Evolutionary conservation across 2,329 filamentous ascomycete genomes (phyloP), one percentile per base, ranked within the genome.

Genomic region (Huntiella omanensis): DNA sequence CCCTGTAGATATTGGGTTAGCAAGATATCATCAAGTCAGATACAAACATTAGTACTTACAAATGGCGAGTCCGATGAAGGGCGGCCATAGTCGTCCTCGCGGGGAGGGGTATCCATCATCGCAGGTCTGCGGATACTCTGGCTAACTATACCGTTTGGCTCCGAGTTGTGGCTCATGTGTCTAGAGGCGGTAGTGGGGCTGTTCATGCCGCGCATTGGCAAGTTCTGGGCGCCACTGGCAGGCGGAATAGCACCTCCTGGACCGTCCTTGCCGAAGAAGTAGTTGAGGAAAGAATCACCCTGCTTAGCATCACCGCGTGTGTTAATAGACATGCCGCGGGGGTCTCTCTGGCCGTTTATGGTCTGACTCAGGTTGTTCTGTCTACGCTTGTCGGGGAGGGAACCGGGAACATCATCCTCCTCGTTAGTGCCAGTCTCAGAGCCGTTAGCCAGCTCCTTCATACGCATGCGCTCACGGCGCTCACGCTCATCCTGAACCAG

Each of bases 261-360:
- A 40, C 83, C 83, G 51, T 98, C 91, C 59, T 98, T 96, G 55
- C 91, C 87, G 57, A 98, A 98, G 64, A 98, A 98, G 63, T 98
- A 98, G 63, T 88, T 96, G 51, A 98, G 63, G 68, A 98, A 98
- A 1, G 86, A 92, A 63, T 98, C 91, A 47, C 69, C 70, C 32
- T 37, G 32, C 52, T 81, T 71, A 46, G 71, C 69, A 22, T 75
- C 69, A 8, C 78, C 77, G 32, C 64, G 64, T 33, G 75, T 68
- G 46, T 80, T 69, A 37, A 88, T 65, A 22, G 80, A 73, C 70
- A 88, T 75, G 64, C 85, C 93, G 56, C 88, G 74, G 34, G 34
- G 38, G 41, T 50, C 47, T 15, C 40, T 47, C 11, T 39, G 36
- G 10, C 49, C 44, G 17, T 45, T 43, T 28, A 43, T 43, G 16